Base-by-base conservation (phyloP, 805 yeast species). In the Lipomyces sp. region DNA sequence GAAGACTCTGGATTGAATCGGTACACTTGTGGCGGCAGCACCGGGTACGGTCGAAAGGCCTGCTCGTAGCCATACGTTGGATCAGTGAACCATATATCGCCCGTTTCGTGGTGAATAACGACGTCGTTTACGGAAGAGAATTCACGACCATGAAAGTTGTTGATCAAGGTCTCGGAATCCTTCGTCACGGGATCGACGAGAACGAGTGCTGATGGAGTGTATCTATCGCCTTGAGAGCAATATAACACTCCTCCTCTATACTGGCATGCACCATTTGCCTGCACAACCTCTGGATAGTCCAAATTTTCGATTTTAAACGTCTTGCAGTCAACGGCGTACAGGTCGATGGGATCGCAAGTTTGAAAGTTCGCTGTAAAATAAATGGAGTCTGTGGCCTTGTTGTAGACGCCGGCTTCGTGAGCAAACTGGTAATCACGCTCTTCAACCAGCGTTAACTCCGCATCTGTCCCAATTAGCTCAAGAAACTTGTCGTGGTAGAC, bases 1-100 rank as follows among this genome's bases (percentile, higher is more conserved):
- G 37, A 33, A 2, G 70, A 61, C n/a, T 59, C 30, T 29, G 70
- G 70, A 18, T 32, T 53, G 45, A 67, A 67, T 5, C 70, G 60
- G 42, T 67, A 67, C 35, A 67, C 70, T 39, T 65, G 65, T 35
- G 59, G 30, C 4, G 69, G 70, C 18, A 67, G 58, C 15, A 45
- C 61, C 2, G 70, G 70, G 18, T 42, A 55, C 24, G 69, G 69
- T 13, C 64, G 45, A 61, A 67, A 67, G 32, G 64, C 65, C 55
- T 67, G 70, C 34, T 64, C 64, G 53, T 61, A 67, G 37, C 70
- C 70, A 39, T 67, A 67, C 4, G 68, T 64, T 1, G 70, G 70
- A 34, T 64, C 70, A 7, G 70, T 67, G 57, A 67, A 67, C 69
- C 70, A 67, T 34, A 67, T 67, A 33, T 65, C 70, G 30, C 70